These are phyloP conservation scores for Phytophthora lateralis DNA, from an alignment of 352 stramenopile species.

Conservation along the genomic window DNA sequence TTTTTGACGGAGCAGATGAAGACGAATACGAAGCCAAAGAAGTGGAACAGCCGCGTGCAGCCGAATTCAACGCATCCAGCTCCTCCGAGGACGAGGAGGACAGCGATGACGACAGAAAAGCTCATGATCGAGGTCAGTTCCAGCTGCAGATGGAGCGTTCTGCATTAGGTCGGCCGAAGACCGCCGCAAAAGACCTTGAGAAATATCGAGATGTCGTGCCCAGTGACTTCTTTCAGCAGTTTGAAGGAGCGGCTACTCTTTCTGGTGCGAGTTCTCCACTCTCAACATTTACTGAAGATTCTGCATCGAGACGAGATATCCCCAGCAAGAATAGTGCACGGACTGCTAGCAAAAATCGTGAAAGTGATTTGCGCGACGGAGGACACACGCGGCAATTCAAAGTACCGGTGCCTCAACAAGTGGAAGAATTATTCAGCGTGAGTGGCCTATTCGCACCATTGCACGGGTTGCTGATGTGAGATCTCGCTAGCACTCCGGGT, in stretches of 20 bases:
- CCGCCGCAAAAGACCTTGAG: constrained; percentile 55
- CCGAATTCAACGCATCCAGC: constrained; percentile 64
- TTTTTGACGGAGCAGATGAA: constrained; percentile 25
- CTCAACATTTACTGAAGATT: neutral
- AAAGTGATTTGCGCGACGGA: neutral
- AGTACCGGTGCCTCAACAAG: constrained; percentile 54
- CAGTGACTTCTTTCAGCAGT: constrained; percentile 59
- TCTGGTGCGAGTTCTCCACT: neutral
- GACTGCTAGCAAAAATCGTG: neutral
- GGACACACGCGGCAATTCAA: constrained; percentile 25
- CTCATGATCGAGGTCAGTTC: constrained; percentile 11
- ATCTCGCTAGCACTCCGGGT: constrained; percentile 23
- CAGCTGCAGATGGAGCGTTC: constrained; percentile 18
- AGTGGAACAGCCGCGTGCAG: constrained; percentile 50
- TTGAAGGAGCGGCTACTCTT: constrained; percentile 13
- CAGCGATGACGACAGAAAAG: constrained; percentile 15
- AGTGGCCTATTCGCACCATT: constrained; percentile 24
- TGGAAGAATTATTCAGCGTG: constrained; percentile 68
- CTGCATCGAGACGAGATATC: constrained; percentile 3
- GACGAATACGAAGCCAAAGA: constrained; percentile 71
- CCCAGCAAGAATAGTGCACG: constrained; percentile 8
- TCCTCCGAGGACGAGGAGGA: constrained; percentile 55
- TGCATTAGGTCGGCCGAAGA: constrained; percentile 48
- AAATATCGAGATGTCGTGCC: constrained; percentile 61
- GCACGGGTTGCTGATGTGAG: constrained; percentile 22